These are phyloP conservation scores for Podospora conica DNA, from an alignment of 495 filamentous ascomycete species.

Conservation along the genomic window DNA sequence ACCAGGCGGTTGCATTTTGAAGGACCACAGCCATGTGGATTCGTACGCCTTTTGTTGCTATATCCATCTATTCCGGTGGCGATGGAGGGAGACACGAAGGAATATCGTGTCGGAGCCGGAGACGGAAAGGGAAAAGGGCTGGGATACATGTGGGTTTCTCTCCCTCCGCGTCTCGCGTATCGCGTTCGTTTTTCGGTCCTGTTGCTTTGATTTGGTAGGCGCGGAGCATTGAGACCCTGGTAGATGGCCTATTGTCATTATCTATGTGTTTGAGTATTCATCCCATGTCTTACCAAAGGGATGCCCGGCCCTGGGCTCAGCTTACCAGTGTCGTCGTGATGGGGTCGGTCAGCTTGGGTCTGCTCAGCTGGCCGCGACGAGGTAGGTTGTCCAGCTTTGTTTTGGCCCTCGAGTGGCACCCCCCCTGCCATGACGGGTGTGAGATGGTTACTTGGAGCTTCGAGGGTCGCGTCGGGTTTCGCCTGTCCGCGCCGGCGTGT, in stretches of 20 bases:
- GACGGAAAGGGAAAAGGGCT: not conserved
- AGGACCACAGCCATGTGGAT: not conserved
- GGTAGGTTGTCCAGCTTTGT: not conserved
- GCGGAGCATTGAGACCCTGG: conserved; percentile 4
- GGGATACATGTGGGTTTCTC: not conserved
- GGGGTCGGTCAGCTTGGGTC: not conserved
- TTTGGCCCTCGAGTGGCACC: not conserved
- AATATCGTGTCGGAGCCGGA: not conserved
- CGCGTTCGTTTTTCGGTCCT: not conserved
- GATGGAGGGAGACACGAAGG: not conserved
- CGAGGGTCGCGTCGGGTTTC: not conserved
- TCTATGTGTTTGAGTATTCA: conserved; percentile 10
- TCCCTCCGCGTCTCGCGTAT: not conserved
- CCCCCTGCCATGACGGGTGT: not conserved
- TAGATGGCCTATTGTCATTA: conserved; percentile 8
- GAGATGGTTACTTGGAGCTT: not conserved
- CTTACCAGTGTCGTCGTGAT: not conserved
- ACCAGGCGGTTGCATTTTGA: not conserved
- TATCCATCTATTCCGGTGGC: not conserved
- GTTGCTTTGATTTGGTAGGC: conserved; percentile 1
- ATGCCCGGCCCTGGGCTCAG: not conserved
- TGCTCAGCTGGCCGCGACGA: not conserved
- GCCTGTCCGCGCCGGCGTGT: not conserved
- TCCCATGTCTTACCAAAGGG: not conserved
- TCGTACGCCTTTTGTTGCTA: not conserved